Base-by-base conservation (phyloP, 2,329 filamentous ascomycete species). In the Thielaviopsis euricoi region DNA sequence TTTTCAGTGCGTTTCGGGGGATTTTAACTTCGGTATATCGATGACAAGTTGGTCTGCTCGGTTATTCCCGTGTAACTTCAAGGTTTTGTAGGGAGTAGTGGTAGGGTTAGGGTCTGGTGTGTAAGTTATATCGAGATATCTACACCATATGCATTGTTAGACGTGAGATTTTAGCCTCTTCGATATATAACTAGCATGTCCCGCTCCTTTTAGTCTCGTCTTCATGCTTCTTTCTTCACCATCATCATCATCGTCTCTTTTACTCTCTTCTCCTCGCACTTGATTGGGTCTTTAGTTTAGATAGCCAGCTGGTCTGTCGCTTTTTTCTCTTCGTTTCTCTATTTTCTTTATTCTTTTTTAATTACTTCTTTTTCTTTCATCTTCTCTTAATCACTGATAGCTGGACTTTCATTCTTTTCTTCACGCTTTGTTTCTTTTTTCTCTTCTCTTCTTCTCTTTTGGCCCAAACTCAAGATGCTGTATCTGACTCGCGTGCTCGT, bases 231-330 rank as follows among this genome's bases (percentile, higher is more conserved):
- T 40, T 13, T 40, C 10, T 13, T 13, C 37, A 33, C 43, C 52
- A 4, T 23, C 52, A 54, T 33, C 52, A 23, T 25, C 53, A 15
- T 49, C 48, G 9, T 53, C 51, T 22, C 37, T 40, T 12, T 13
- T 40, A 33, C 21, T 21, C 17, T 46, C 50, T 37, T 29, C 9
- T 48, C 51, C 53, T 57, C 23, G 10, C 37, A 26, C 25, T 26
- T 17, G 15, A 40, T 13, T 40, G 10, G 10, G 37, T 40, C 15
- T 40, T 40, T 40, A 17, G 37, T 40, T 26, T 37, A 53, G 46
- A 51, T 52, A 56, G 55, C 55, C 56, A 58, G 56, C 56, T 40
- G 56, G 56, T 58, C 56, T 58, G 56, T 58, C 37, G 37, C 52
- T 49, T 53, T 22, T 22, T 55, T 26, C 40, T 19, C 23, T 52